phyloP scores from a whole-genome alignment of 2,329 filamentous ascomycete genomes.

The Exophiala alcalophila region DNA sequence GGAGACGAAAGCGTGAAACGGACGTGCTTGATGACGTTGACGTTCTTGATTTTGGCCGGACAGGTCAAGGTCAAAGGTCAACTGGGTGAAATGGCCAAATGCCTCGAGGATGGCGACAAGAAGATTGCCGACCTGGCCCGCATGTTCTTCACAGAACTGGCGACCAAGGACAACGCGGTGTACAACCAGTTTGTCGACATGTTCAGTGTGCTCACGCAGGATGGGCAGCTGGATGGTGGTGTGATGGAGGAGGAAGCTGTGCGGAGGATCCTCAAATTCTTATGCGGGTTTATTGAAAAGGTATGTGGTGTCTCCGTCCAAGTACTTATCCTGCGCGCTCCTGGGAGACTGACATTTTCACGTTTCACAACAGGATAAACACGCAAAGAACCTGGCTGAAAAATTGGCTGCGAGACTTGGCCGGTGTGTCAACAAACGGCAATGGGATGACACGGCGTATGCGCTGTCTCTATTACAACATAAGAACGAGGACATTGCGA shows the following conservation, averaged over 20 bases:
- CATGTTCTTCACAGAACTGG: slow-evolving; percentile 98
- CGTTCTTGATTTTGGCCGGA: slow-evolving; percentile 92
- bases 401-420: slow-evolving; percentile 84
- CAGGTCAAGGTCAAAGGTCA: slow-evolving; percentile 99
- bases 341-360: too few relatives aligned
- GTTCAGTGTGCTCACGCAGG: slow-evolving; percentile 88
- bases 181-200: slow-evolving; percentile 99
- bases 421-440: slow-evolving; percentile 85
- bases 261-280: slow-evolving; percentile 81
- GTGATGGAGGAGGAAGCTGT: slow-evolving; percentile 72
- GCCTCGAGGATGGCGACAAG: slow-evolving; percentile 92
- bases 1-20: slow-evolving; percentile 86
- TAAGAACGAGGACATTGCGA: slow-evolving; percentile 47
- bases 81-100: slow-evolving; percentile 98
- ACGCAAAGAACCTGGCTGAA: slow-evolving; percentile 87
- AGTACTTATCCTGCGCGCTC: too few relatives aligned
- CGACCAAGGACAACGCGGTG: slow-evolving; percentile 96
- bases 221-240: slow-evolving; percentile 57
- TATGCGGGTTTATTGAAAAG: slow-evolving; percentile 97
- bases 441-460: slow-evolving; percentile 97
- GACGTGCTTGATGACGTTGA: slow-evolving; percentile 96
- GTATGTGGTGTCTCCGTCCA: slow-evolving; percentile 49
- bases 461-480: slow-evolving; percentile 85
- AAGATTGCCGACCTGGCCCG: slow-evolving; percentile 87
- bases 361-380: slow-evolving; percentile 91